Percentiles rank a stretch among this genome's conserved stretches.
Evolutionary conservation across 2,329 filamentous ascomycete genomes (phyloP).

Genomic region (Salinomyces thailandicus): DNA sequence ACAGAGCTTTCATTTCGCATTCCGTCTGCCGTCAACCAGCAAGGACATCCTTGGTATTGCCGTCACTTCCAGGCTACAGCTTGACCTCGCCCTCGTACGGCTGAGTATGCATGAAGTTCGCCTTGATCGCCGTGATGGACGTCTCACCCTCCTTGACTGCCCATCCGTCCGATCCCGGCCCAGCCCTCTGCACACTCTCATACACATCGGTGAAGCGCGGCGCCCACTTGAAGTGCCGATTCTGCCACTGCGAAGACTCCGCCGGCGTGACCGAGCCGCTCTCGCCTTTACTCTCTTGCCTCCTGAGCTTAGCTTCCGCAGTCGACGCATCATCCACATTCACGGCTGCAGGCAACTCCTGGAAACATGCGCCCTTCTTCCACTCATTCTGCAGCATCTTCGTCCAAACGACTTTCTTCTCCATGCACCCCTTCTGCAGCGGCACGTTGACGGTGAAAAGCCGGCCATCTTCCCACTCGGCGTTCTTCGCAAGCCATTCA

Average conservation of each 20-base stretch:
- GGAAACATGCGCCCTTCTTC: slow-evolving; percentile 74
- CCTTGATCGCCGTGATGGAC: slow-evolving; percentile 80
- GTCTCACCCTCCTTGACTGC: slow-evolving; percentile 78
- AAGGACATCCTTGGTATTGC: too few relatives aligned
- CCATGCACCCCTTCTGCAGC: slow-evolving; percentile 60
- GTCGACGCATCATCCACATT: slow-evolving; percentile 48
- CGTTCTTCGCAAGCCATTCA: slow-evolving; percentile 66
- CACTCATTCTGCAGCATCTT: slow-evolving; percentile 85
- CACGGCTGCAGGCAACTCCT: slow-evolving; percentile 57
- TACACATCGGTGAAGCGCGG: slow-evolving; percentile 81
- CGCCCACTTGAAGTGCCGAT: slow-evolving; percentile 92
- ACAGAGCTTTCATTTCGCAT: too few relatives aligned
- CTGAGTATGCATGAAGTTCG: slow-evolving; percentile 77
- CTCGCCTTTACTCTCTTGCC: slow-evolving; percentile 41
- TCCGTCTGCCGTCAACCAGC: too few relatives aligned
- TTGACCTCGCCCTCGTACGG: slow-evolving; percentile 62
- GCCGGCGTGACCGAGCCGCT: slow-evolving; percentile 21
- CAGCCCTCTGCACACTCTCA: slow-evolving; percentile 68
- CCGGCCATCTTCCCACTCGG: slow-evolving; percentile 48
- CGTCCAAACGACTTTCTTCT: slow-evolving; percentile 68
- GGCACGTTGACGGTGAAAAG: slow-evolving; percentile 91
- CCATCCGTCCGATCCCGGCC: slow-evolving; percentile 86
- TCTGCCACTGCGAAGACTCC: slow-evolving; percentile 47
- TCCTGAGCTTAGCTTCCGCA: slow-evolving; percentile 63
- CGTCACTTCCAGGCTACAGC: too few relatives aligned